Base-by-base conservation (phyloP, 179 eudicot species). In the Pouteria campechiana region DNA sequence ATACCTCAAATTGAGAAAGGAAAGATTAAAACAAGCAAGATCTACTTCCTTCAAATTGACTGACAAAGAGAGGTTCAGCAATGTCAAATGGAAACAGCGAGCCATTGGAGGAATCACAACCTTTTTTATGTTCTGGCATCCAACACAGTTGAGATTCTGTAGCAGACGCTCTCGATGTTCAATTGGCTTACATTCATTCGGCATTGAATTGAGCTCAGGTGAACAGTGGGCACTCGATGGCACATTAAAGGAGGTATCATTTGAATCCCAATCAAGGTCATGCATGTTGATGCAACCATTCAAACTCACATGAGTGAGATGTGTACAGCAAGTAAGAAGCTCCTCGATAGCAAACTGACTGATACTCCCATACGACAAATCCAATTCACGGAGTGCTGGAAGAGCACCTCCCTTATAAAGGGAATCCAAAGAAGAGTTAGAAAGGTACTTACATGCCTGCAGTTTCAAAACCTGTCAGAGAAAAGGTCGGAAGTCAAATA, bases 221-320 rank as follows among this genome's bases (percentile, higher is more conserved):
- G 71, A 32, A 37, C 54, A 60, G 47, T 33, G 50, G 52, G 32
- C 39, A 23, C 38, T 25, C 18, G 58, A 54, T 27, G 54, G 18
- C 20, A 48, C 65, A 52, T 57, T 43, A n/a, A 41, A n/a, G 13
- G 30, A 34, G 31, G 54, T 39, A 31, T 38, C 25, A 13, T 48
- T 50, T 46, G 45, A 67, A 8, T 79, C 78, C 97, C 97, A 85
- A 46, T 81, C 42, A 22, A 90, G 75, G 44, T 90, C 95, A 48
- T 90, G 98, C 95, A 90, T 72, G 63, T 90, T 76, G n/a, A 48
- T 75, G 60, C 93, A 90, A 10, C 98, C 98, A 66, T 90, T 90
- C 67, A 90, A 61, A 62, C 87, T 90, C 57, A 90, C 72, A 58
- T 86, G 98, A 30, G 95, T 90, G 30, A 90, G 68, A 50, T 77